Conservation (phyloP, 2,329 filamentous ascomycete species). For the Diaporthe ilicicola region DNA sequence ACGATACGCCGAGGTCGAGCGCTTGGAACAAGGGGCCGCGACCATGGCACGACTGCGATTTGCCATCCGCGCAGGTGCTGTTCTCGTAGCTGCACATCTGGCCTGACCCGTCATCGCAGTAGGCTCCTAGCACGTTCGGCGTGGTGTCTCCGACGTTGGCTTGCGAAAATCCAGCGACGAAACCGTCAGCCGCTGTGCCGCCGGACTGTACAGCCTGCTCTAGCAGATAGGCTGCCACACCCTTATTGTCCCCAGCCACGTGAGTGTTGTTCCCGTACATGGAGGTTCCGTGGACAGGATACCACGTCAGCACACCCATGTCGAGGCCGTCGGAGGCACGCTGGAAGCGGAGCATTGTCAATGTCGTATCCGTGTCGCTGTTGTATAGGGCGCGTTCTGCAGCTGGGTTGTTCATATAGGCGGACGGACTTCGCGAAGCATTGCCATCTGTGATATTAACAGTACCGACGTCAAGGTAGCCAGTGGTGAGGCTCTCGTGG, state of each 20-base stretch:
- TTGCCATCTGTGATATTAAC: constrained; percentile 74
- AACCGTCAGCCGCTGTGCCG: constrained; percentile 65
- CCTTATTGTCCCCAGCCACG: constrained; percentile 91
- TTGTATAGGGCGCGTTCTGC: constrained; percentile 75
- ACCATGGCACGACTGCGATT: constrained; percentile 73
- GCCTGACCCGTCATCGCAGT: constrained; percentile 84
- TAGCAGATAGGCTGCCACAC: constrained; percentile 84
- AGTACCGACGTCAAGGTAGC: constrained; percentile 71
- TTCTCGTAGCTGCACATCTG: constrained; percentile 75
- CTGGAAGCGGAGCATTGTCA: constrained; percentile 81
- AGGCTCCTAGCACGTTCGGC: constrained; percentile 84
- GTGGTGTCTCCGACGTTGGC: constrained; percentile 90
- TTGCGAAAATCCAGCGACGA: constrained; percentile 91
- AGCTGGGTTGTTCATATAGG: constrained; percentile 83
- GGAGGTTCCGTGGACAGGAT: constrained; percentile 89
- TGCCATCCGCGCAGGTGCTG: constrained; percentile 78
- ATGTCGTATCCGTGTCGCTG: constrained; percentile 72
- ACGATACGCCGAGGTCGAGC: constrained; percentile 75
- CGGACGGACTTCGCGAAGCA: constrained; percentile 84
- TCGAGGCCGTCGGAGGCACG: constrained; percentile 75
- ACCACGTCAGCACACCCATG: constrained; percentile 88
- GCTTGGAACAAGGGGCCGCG: constrained; percentile 73
- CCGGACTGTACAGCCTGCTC: constrained; percentile 72
- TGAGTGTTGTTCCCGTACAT: constrained; percentile 91
- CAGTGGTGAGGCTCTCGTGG: constrained; percentile 73